Evolutionary conservation across 371 early-diverging fungal species (phyloP).

Genomic region (Globomyces sp.): DNA sequence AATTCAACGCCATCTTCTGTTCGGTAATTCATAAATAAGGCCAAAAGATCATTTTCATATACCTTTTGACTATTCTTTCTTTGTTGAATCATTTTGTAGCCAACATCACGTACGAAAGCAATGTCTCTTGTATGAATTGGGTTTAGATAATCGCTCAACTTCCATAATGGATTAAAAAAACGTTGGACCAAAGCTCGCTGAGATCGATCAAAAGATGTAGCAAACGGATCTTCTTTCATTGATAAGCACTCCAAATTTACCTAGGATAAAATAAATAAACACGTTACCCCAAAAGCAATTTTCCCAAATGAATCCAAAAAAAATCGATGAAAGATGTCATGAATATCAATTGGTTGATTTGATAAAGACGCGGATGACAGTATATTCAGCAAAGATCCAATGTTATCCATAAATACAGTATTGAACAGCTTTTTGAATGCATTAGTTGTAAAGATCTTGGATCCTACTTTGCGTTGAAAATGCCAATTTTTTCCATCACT

Average conservation of each 20-base stretch:
- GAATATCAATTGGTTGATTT: conserved; percentile 51
- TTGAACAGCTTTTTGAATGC: conserved; percentile 50
- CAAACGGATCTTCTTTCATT: conserved; percentile 41
- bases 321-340: conserved; percentile 50
- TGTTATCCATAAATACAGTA: conserved; percentile 20
- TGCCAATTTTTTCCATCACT: conserved; percentile 66
- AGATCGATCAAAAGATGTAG: conserved; percentile 50
- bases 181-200: conserved; percentile 22
- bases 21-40: conserved; percentile 57
- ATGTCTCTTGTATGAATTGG: not conserved
- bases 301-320: conserved; percentile 59
- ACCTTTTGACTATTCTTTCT: conserved; percentile 11
- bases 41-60: conserved; percentile 49
- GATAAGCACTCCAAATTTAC: conserved; percentile 32
- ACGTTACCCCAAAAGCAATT: conserved; percentile 43
- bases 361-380: conserved; percentile 14
- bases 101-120: conserved; percentile 13
- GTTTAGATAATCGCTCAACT: conserved; percentile 11
- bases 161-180: conserved; percentile 22
- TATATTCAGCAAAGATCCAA: not conserved
- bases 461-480: conserved; percentile 65
- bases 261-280: not conserved
- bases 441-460: conserved; percentile 67
- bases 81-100: conserved; percentile 14
- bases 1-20: conserved; percentile 51